These are phyloP conservation scores for Tuber brumale DNA, from an alignment of 495 filamentous ascomycete genomes.

Conservation along the genomic window DNA sequence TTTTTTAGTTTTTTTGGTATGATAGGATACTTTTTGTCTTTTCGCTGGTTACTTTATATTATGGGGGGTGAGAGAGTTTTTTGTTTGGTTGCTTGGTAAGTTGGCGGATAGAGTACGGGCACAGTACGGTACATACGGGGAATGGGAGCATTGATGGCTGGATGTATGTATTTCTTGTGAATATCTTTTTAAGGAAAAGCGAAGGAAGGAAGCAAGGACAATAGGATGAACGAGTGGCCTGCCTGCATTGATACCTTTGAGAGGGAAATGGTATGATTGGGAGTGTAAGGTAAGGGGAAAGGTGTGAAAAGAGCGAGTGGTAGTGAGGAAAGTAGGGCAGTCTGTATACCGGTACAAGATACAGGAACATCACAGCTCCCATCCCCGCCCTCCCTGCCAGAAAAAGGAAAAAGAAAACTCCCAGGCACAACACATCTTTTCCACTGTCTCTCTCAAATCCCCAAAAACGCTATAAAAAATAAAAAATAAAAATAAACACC, in stretches of 20 bases:
- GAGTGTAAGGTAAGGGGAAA: not conserved
- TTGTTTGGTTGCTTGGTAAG: not conserved
- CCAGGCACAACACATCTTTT: not conserved
- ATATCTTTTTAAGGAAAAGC: too few relatives aligned
- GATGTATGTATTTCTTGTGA: too few relatives aligned
- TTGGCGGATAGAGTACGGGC: not conserved
- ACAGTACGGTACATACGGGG: too few relatives aligned
- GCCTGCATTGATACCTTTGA: not conserved
- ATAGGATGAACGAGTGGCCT: not conserved
- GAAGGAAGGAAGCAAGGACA: not conserved
- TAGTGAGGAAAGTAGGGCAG: not conserved
- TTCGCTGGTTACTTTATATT: not conserved
- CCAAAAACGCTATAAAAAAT: not conserved
- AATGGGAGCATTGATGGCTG: too few relatives aligned
- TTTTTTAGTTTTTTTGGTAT: slow-evolving; percentile 11
- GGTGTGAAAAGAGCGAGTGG: not conserved
- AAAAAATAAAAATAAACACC: not conserved
- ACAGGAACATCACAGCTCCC: not conserved
- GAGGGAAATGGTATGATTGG: not conserved
- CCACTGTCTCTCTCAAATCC: not conserved
- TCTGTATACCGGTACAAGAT: not conserved
- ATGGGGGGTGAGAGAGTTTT: not conserved
- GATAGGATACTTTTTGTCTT: not conserved
- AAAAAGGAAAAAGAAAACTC: not conserved
- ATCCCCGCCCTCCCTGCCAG: not conserved